Evolutionary conservation across 1,284 basidiomycete species (phyloP), one percentile per base, ranked within the genome.

Genomic region (Peniophora sp.): DNA sequence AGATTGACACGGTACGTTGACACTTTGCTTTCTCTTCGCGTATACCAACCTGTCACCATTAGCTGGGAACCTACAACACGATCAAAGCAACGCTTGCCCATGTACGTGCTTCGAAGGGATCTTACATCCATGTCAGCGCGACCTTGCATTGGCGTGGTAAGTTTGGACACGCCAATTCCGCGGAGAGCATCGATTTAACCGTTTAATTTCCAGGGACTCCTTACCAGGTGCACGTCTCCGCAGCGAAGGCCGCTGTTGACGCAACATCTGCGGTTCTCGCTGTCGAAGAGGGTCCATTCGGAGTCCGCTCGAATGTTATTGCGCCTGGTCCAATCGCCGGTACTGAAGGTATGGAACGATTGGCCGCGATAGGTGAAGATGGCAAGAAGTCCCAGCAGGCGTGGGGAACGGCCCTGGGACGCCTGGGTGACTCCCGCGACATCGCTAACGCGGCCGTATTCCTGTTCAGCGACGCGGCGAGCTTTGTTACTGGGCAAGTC

Each of bases 241-340:
- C 95, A 12, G 96, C 96, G 19, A 98, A 98, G 69, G 95, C 95
- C 0, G 96, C 82, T 9, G 83, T 98, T 34, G 95, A 99, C 62
- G 92, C 94, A 0, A 70, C 95, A 3, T 89, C 85, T 51, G 73
- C 80, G 9, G 92, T 91, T 2, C 70, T 97, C 20, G 93, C 95
- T 0, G 82, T 97, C 12, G 95, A 97, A 67, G 92, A 97, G 71
- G 95, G 93, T 1, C 95, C 94, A 5, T 79, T 85, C 59, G 96
- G 95, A n/a, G 84, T 98, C 34, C 84, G 95, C 49, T 91, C 89
- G 36, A 97, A 97, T 64, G 88, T 96, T 49, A 87, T 97, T 59
- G 83, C 92, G 0, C 94, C 94, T 3, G 94, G 88, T 1, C 86
- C 91, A 9, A 96, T 97, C 55, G 77, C 68, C 2, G 83, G 77